Evolutionary conservation across 345 rosid species (phyloP).

Genomic region (Streptanthus diversifolius): DNA sequence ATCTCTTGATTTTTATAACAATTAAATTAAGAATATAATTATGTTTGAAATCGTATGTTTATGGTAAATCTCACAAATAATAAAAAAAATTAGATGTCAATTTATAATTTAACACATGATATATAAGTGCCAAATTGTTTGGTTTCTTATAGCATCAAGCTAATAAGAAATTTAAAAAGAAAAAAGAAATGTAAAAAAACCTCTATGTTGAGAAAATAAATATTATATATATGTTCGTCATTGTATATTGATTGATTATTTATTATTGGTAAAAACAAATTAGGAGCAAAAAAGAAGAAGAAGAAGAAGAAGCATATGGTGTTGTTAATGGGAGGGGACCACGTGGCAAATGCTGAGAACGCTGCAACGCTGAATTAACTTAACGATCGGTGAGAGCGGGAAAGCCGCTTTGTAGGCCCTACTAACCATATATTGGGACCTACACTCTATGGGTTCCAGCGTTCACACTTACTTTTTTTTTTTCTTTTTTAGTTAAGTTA

Average conservation of each 20-base stretch:
- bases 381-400: constrained; percentile 27
- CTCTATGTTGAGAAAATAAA: background rate
- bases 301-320: background rate
- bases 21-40: background rate
- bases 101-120: background rate
- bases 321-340: constrained; percentile 28
- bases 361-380: constrained; percentile 14
- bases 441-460: constrained; percentile 34
- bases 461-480: constrained; percentile 15
- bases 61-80: background rate
- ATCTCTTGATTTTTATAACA: background rate
- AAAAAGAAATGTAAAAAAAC: background rate
- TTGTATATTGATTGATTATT: background rate
- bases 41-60: background rate
- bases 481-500: constrained; percentile 11
- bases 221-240: background rate
- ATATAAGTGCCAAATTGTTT: background rate
- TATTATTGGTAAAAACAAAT: background rate
- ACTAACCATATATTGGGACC: constrained; percentile 21
- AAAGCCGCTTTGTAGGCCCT: constrained; percentile 24
- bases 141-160: background rate
- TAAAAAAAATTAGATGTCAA: background rate
- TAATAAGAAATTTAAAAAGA: background rate
- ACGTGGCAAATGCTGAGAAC: constrained; percentile 30
- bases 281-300: background rate